These are phyloP conservation scores for Echites panduratus DNA, from an alignment of 257 asterid genomes.

Conservation along the genomic window DNA sequence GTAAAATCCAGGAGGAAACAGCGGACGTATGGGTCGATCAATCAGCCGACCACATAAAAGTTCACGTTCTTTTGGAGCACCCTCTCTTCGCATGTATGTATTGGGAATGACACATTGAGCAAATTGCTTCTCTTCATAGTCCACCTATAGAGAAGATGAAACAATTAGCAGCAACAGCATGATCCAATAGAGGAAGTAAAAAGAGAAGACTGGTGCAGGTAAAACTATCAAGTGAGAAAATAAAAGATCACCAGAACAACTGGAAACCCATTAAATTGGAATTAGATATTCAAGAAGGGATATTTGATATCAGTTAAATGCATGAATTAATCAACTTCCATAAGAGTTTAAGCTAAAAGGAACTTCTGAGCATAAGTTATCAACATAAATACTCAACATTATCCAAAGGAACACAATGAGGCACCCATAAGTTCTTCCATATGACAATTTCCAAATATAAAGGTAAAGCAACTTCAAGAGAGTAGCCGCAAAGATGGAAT, in stretches of 20 bases:
- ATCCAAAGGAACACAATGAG: not conserved
- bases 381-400: not conserved
- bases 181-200: not conserved
- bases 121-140: constrained; percentile 92
- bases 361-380: not conserved
- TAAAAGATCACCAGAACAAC: not conserved
- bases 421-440: not conserved
- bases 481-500: not conserved
- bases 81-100: constrained; percentile 95
- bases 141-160: constrained; percentile 54
- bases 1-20: constrained; percentile 87
- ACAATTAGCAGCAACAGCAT: constrained; percentile 8
- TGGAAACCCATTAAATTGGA: not conserved
- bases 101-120: constrained; percentile 89
- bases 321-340: not conserved
- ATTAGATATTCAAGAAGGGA: not conserved
- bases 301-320: not conserved
- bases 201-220: not conserved
- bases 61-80: constrained; percentile 97
- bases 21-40: constrained; percentile 93
- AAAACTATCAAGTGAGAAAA: not conserved
- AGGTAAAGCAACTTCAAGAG: not conserved
- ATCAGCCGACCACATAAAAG: constrained; percentile 91
- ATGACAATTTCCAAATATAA: not conserved
- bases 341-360: not conserved